These are phyloP conservation scores for Craspedostauros australis DNA, from an alignment of 108 stramenopile species.

Conservation along the genomic window DNA sequence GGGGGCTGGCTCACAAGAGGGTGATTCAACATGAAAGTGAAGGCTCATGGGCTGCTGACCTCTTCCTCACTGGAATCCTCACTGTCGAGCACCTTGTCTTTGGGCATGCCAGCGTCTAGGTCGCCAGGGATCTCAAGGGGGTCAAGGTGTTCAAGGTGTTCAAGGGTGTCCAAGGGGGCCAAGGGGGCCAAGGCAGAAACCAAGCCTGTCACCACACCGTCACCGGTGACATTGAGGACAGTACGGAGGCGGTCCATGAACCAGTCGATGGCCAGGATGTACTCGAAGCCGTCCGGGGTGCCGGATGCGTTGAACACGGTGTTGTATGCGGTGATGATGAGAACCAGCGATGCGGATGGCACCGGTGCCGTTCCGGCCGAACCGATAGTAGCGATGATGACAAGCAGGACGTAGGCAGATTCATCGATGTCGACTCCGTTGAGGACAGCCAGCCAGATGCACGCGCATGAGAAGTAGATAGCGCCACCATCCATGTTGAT, in stretches of 20 bases:
- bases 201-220: conserved; percentile 6
- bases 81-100: no score
- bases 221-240: conserved; percentile 10
- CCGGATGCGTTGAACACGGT: conserved; percentile 7
- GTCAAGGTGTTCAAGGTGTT: no score
- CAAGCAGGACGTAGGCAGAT: conserved; percentile 13
- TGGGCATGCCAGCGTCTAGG: no score
- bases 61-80: no score
- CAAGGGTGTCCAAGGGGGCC: no score
- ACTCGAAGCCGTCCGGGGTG: conserved; percentile 10
- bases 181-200: no score
- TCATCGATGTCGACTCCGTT: conserved; percentile 18
- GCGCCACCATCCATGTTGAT: conserved; percentile 32
- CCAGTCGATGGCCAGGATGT: conserved; percentile 17
- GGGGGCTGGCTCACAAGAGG: no score
- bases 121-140: no score
- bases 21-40: no score
- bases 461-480: conserved; percentile 18
- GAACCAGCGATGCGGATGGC: conserved; percentile 22
- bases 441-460: conserved; percentile 22
- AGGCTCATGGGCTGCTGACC: no score
- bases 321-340: conserved; percentile 19
- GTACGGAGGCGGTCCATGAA: conserved; percentile 16
- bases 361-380: conserved; percentile 28
- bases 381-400: conserved; percentile 18